phyloP scores from a whole-genome alignment of 352 stramenopile genomes.

The Globisporangium megalacanthum region DNA sequence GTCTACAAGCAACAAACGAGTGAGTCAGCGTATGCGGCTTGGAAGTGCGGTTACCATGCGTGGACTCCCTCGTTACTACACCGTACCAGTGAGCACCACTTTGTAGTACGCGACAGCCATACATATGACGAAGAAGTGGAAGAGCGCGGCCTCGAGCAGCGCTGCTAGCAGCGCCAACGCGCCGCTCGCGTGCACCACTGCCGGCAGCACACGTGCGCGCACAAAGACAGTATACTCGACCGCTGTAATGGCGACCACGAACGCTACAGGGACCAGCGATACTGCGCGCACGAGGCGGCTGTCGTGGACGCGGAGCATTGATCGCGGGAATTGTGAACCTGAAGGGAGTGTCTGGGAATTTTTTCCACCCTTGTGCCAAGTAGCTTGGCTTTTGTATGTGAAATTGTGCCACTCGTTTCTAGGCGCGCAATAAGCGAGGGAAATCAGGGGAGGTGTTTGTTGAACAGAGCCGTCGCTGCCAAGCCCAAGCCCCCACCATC shows the following conservation, averaged over 20 bases:
- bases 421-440: not conserved
- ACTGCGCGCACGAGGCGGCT: constrained; percentile 60
- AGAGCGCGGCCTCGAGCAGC: constrained; percentile 37
- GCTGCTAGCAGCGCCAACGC: constrained; percentile 14
- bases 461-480: not conserved
- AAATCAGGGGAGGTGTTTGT: not conserved
- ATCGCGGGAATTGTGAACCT: not conserved
- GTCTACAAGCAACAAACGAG: constrained; percentile 27
- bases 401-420: not conserved
- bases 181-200: constrained; percentile 12
- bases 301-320: constrained; percentile 71
- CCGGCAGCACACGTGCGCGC: constrained; percentile 38
- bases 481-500: too few species aligned
- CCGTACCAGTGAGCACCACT: constrained; percentile 66
- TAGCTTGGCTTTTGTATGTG: not conserved
- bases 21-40: too few species aligned
- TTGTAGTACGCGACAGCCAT: constrained; percentile 60
- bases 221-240: constrained; percentile 74
- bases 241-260: constrained; percentile 49
- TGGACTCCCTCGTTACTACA: not conserved
- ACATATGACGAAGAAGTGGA: constrained; percentile 54
- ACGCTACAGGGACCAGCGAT: constrained; percentile 52
- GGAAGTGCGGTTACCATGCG: too few species aligned
- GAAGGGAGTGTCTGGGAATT: not conserved
- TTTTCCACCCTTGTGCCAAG: not conserved